phyloP scores from a whole-genome alignment of 1,139 yeast species.

The Candida mesenterica region DNA sequence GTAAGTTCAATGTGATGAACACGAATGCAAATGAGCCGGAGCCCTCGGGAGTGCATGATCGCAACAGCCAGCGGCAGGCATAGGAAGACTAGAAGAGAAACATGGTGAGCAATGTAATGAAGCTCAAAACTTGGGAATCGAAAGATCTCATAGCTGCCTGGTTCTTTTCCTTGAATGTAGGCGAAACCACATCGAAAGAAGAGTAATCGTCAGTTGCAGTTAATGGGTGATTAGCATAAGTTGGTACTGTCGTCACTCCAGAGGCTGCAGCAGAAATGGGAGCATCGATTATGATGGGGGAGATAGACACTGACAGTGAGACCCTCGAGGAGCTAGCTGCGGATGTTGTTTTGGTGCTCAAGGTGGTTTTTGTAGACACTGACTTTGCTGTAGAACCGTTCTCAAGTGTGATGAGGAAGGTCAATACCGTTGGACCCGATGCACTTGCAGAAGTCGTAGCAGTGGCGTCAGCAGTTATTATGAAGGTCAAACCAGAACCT shows the following conservation, averaged over 20 bases:
- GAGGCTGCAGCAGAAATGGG: slow-evolving; percentile 2
- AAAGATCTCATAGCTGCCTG: slow-evolving; percentile 7
- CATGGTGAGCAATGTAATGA: slow-evolving; percentile 10
- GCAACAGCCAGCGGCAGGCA: too few relatives aligned
- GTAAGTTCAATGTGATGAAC: too few relatives aligned
- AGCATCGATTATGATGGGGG: slow-evolving; percentile 1
- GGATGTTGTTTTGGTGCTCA: slow-evolving; percentile 1
- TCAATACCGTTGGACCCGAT: background rate
- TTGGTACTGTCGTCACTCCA: slow-evolving; percentile 7
- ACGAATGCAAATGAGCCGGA: too few relatives aligned
- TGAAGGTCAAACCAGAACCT: slow-evolving; percentile 6
- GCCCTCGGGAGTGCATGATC: too few relatives aligned
- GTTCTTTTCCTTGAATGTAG: slow-evolving; percentile 9
- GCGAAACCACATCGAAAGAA: slow-evolving; percentile 9
- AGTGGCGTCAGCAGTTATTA: slow-evolving; percentile 3
- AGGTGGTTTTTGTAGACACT: slow-evolving; percentile 1
- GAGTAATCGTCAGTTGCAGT: slow-evolving; percentile 14
- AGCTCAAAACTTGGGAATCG: slow-evolving; percentile 7
- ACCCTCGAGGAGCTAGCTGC: background rate
- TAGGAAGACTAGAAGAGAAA: slow-evolving; percentile 3
- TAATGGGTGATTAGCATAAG: slow-evolving; percentile 14
- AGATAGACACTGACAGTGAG: background rate
- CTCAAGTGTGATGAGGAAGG: background rate
- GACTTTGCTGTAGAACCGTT: background rate
- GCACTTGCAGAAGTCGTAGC: slow-evolving; percentile 1